Base-by-base conservation (phyloP, 495 filamentous ascomycete species). In the Diplogelasinospora grovesii region DNA sequence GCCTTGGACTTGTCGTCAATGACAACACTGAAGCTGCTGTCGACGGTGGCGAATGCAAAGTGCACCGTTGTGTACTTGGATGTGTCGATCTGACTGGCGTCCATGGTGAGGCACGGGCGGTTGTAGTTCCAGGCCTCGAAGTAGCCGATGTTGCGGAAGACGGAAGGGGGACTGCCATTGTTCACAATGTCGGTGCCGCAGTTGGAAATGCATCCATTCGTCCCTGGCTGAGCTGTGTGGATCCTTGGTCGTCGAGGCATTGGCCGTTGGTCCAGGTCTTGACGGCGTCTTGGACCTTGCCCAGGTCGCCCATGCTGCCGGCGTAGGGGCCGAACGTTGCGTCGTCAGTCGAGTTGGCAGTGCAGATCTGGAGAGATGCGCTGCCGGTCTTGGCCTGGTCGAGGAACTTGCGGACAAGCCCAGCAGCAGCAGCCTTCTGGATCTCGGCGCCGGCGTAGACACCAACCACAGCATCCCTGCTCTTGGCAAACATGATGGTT, bases 131-230 rank as follows among this genome's bases (percentile, higher is more conserved):
- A 66, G 6, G 50, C 39, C 37, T 66, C 59, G 33, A 46, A 66
- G 34, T 61, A 66, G 6, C 46, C 59, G 32, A 50, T 33, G 14
- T 40, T 19, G 14, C 22, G n/a, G 27, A 43, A 43, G 39, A 39
- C 21, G n/a, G n/a, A n/a, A n/a, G n/a, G n/a, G 1, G 41, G 22
- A n/a, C n/a, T n/a, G n/a, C n/a, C n/a, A n/a, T 45, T 41, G 18
- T 56, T 31, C 29, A 46, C 38, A 25, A 43, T 30, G 9, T 55
- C 50, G 2, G 14, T 57, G 16, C 61, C 59, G 41, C 70, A 73
- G 49, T 66, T 70, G 5, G 59, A 71, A n/a, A 70, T 64, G 52
- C 69, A 73, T 1, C 34, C 40, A 28, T 32, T 36, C 29, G n/a
- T n/a, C n/a, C n/a, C n/a, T n/a, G n/a, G n/a, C n/a, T n/a, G n/a